Conservation (phyloP, 208 protist genomes). For the Entamoeba histolytica region DNA sequence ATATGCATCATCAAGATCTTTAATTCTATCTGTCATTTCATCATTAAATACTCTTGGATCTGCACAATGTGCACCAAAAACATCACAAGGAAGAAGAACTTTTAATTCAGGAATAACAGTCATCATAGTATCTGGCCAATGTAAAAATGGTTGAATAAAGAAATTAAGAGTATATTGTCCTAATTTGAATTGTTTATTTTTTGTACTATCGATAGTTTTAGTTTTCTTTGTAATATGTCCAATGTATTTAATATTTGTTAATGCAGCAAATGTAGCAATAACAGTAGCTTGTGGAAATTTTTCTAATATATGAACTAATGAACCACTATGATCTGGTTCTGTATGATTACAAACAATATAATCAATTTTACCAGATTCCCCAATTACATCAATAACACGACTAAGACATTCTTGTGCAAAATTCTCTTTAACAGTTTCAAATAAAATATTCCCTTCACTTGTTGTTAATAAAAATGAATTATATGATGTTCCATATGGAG, state of each 20-base stretch:
- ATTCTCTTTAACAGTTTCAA: constrained; percentile 10
- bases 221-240: background rate
- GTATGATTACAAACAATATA: constrained; percentile 17
- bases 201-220: background rate
- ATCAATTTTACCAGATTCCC: background rate
- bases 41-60: background rate
- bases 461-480: constrained; percentile 14
- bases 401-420: background rate
- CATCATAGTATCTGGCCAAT: constrained; percentile 22
- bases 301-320: background rate
- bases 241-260: constrained; percentile 6
- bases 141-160: constrained; percentile 9
- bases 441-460: background rate
- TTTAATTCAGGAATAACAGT: constrained; percentile 6
- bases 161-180: constrained; percentile 11
- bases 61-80: constrained; percentile 15
- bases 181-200: background rate
- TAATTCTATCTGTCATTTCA: background rate
- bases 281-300: background rate
- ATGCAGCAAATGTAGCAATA: background rate
- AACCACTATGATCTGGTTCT: constrained; percentile 11
- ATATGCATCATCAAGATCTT: background rate
- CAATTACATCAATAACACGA: background rate
- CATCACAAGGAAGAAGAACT: constrained; percentile 16
- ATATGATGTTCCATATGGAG: constrained; percentile 12